phyloP scores from a whole-genome alignment of 768 basidiomycete species.

The Tulasnella sp. region DNA sequence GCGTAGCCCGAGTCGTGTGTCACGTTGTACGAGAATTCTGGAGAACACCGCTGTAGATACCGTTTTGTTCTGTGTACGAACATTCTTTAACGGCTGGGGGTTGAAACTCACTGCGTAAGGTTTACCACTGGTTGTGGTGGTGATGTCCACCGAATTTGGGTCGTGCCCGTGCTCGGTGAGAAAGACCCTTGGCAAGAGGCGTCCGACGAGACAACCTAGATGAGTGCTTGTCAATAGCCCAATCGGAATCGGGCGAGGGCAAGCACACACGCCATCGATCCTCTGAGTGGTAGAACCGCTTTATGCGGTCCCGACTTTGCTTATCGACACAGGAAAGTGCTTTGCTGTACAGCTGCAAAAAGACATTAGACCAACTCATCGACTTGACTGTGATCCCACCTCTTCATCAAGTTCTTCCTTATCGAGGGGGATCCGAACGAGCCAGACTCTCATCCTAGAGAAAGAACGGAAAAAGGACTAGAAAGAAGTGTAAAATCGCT shows the following conservation, averaged over 20 bases:
- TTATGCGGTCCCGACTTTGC: conserved; percentile 43
- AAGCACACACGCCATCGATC: conserved; percentile 54
- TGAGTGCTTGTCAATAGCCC: background rate
- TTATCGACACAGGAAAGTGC: conserved; percentile 48
- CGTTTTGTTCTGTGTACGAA: no score
- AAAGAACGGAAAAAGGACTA: background rate
- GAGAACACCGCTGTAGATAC: conserved; percentile 28
- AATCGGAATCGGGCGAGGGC: no score
- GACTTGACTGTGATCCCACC: background rate
- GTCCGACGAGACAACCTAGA: conserved; percentile 63
- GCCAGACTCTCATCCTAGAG: background rate
- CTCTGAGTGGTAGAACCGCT: conserved; percentile 53
- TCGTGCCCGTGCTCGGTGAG: conserved; percentile 46
- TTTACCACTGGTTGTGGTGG: conserved; percentile 51
- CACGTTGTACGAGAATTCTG: conserved; percentile 51
- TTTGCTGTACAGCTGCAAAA: conserved; percentile 33
- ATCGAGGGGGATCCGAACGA: background rate
- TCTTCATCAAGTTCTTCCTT: background rate
- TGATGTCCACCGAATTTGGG: conserved; percentile 38
- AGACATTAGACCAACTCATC: background rate
- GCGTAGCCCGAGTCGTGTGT: conserved; percentile 67
- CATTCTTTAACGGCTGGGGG: no score
- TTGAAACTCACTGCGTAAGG: no score
- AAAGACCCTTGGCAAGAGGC: conserved; percentile 55
- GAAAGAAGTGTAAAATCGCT: background rate